Base-by-base conservation (phyloP, 768 basidiomycete genomes). In the Russula vinacea region DNA sequence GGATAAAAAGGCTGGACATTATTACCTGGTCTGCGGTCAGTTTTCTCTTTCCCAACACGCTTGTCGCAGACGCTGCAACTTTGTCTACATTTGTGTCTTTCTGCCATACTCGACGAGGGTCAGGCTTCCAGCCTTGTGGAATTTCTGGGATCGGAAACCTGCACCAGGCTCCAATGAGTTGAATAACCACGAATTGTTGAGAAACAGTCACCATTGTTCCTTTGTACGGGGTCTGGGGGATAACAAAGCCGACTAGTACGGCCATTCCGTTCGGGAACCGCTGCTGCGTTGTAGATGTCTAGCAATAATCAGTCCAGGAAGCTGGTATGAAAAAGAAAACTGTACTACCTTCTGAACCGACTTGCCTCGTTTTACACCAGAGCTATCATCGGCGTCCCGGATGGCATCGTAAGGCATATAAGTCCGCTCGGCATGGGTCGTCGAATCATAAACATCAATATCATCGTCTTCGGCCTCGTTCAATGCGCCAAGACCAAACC, bases 401-500 rank as follows among this genome's bases (percentile, higher is more conserved):
- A 74, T 75, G 35, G 77, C 76, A 68, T 94, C 89, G 70, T 88
- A 90, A 8, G 89, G 88, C 50, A 84, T 78, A 44, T 82, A 78
- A 62, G 76, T 81, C 65, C 79, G 76, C 17, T 77, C 75, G 16
- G 71, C 71, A 1, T 68, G 70, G 11, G 58, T 55, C 0, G 71
- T 33, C 44, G 78, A 75, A 68, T 92, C 91, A 68, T 94, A 95
- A 5, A 94, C 79, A 68, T 94, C 92, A 39, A 92, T 58, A 71
- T 94, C 94, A 71, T 98, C 94, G 53, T 95, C 92, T 55, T 98
- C 95, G 2, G 92, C 94, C 60, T 97, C 94, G 71, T 96, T 97
- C 19, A 94, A 75, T 1, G 90, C 92, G 6, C 93, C 92, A 19
- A 95, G 78, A 42, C 93, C 94, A 94, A 96, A 1, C 92, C 93